Evolutionary conservation across 2,329 filamentous ascomycete genomes (phyloP), one percentile per base, ranked within the genome.

Genomic region (Talaromyces sp.): DNA sequence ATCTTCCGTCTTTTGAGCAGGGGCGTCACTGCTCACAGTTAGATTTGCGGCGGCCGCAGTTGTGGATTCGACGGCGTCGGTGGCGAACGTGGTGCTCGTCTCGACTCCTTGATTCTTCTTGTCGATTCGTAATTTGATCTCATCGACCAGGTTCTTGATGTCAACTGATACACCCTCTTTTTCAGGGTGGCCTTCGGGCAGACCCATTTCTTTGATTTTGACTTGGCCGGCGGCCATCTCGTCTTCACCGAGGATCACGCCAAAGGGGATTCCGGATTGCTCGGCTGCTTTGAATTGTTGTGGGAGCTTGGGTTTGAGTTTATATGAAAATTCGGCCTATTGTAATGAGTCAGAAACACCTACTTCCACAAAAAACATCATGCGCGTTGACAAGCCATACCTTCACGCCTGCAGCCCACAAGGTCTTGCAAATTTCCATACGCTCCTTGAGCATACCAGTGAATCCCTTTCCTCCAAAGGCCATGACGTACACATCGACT

Each of bases 261-360:
- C 91, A 71, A 96, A 90, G 1, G 93, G 93, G 21, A 96, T 86
- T 48, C 88, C 89, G 63, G 86, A 88, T 57, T 81, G 79, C 74
- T 97, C 93, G 11, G 93, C 93, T 21, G 89, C 88, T 79, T 96
- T 96, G 83, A 98, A 98, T 75, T 98, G 93, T 65, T 88, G 84
- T 12, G 87, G 89, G 35, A 96, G 83, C 77, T 93, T 96, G 16
- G 93, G 92, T 82, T 96, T 96, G 67, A 88, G 84, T 79, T 97
- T 98, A 81, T 91, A 91, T 11, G 87, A 82, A 74, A 95, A 96
- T 75, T 98, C 93, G 63, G 93, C 89, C 84, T 86, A n/a, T 28
- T 16, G n/a, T 11, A 23, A 3, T 37, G 5, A 54, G 50, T 54
- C 5, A 54, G 48, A 16, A 11, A 8, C 18, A 48, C 9, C 3